These are phyloP conservation scores for Myriangium duriaei DNA, from an alignment of 2,329 filamentous ascomycete species.

Conservation along the genomic window DNA sequence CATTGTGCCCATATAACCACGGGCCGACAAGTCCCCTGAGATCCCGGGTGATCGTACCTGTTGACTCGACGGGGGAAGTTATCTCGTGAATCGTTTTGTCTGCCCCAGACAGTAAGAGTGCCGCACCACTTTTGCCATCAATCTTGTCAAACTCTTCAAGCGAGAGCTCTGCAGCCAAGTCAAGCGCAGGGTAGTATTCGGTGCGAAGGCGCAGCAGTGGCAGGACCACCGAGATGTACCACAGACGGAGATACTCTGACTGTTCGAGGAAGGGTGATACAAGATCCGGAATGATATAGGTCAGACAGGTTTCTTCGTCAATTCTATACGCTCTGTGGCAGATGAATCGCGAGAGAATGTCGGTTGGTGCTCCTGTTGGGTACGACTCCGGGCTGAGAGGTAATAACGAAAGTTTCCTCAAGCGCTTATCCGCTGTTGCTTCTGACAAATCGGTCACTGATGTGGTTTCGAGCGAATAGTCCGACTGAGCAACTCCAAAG, in stretches of 20 bases:
- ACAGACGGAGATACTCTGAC: constrained; percentile 48
- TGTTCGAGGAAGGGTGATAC: constrained; percentile 55
- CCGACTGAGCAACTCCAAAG: constrained; percentile 31
- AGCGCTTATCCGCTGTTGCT: constrained; percentile 51
- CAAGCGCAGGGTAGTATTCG: constrained; percentile 51
- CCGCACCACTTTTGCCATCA: constrained; percentile 46
- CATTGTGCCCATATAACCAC: constrained; percentile 56
- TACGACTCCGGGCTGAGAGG: constrained; percentile 42
- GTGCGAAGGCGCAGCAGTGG: constrained; percentile 56
- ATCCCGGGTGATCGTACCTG: constrained; percentile 45
- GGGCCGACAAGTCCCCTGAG: constrained; percentile 56
- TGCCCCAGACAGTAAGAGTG: constrained; percentile 49
- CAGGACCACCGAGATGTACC: constrained; percentile 57
- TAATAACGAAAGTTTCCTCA: constrained; percentile 50
- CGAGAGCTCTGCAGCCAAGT: constrained; percentile 43
- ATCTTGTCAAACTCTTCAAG: constrained; percentile 53
- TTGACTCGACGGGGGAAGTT: constrained; percentile 15
- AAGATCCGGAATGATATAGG: constrained; percentile 55
- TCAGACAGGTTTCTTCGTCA: constrained; percentile 58
- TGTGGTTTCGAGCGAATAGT: constrained; percentile 40
- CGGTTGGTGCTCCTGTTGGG: constrained; percentile 36
- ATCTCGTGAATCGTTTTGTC: constrained; percentile 30
- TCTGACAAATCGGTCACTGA: constrained; percentile 47
- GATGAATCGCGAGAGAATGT: constrained; percentile 51
- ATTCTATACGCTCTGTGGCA: constrained; percentile 56